Evolutionary conservation across 2,329 filamentous ascomycete species (phyloP), one percentile per base, ranked within the genome.

Genomic region (Sporothrix mexicana): DNA sequence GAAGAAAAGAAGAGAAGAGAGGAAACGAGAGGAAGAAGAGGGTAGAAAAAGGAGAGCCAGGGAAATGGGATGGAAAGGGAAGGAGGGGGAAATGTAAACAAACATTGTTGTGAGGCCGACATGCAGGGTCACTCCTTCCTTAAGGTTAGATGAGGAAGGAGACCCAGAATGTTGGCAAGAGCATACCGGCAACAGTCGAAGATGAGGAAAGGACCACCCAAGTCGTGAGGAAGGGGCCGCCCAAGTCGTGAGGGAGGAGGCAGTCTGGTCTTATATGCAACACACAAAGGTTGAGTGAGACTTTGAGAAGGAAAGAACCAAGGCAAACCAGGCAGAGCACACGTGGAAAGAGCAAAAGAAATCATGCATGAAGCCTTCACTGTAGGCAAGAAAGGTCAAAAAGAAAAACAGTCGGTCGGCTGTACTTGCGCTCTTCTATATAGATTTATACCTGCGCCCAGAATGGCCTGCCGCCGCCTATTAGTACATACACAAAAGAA

Each of bases 401-500:
- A 23, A 45, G 13, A n/a, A 43, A 64, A 64, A 64, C 59, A 45
- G 59, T 59, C n/a, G 15, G 41, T 68, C 59, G 53, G 72, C 59
- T 57, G 67, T 45, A 61, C 49, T 64, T 69, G 67, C 67, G 59
- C 55, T 70, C 49, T 45, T 73, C 59, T 71, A 53, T 73, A 55
- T 67, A 70, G 43, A 73, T 53, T 47, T 66, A 41, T 70, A 70
- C 53, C 67, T 20, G 68, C 68, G 53, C 68, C 36, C 20, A 57
- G 36, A 51, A 30, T 64, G 43, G 69, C 41, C 43, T 25, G 64
- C 72, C 62, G 61, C 69, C 69, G 47, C 69, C 69, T 73, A 73
- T 74, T 74, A 72, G 73, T 55, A 68, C 45, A 68, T 74, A 74
- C 69, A 74, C 71, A 66, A 72, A 62, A 45, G 51, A 43, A 47